Percentiles rank a stretch among this genome's conserved stretches.
Evolutionary conservation across 257 asterid species (phyloP).

Genomic region (Petunia secreta): DNA sequence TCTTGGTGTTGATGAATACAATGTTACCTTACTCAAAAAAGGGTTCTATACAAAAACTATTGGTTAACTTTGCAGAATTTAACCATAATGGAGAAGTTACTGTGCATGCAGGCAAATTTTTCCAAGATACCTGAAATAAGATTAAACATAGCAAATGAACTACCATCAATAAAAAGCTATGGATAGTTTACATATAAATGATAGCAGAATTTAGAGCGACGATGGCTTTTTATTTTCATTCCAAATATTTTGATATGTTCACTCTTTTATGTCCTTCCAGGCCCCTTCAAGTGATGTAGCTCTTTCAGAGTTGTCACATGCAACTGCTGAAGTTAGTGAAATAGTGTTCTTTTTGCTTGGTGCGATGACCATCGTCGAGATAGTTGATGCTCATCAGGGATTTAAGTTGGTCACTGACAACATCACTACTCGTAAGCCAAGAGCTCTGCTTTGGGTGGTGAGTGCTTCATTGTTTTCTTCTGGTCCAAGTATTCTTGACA

Average conservation of each 20-base stretch:
- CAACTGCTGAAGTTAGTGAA: constrained; percentile 96
- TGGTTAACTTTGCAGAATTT: neutral
- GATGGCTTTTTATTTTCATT: neutral
- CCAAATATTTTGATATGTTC: constrained; percentile 28
- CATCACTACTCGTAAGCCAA: constrained; percentile 94
- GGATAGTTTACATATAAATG: neutral
- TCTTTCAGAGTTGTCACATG: constrained; percentile 90
- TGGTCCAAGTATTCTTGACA: constrained; percentile 9
- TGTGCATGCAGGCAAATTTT: neutral
- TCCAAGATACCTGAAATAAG: neutral
- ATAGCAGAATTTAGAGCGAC: neutral
- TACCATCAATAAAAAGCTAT: neutral
- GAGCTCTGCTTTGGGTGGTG: constrained; percentile 98
- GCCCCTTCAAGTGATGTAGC: constrained; percentile 95
- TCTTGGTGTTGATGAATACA: no score
- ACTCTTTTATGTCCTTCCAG: constrained; percentile 47
- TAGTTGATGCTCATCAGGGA: constrained; percentile 98
- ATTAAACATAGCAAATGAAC: neutral
- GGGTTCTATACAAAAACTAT: constrained; percentile 8
- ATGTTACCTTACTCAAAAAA: neutral
- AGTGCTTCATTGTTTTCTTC: constrained; percentile 35
- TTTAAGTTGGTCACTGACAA: constrained; percentile 93
- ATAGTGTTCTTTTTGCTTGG: constrained; percentile 94
- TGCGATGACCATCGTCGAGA: constrained; percentile 98
- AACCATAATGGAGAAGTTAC: constrained; percentile 1